Evolutionary conservation across 2,329 filamentous ascomycete species (phyloP), one percentile per base, ranked within the genome.

Genomic region (Aspergillus jensenii): DNA sequence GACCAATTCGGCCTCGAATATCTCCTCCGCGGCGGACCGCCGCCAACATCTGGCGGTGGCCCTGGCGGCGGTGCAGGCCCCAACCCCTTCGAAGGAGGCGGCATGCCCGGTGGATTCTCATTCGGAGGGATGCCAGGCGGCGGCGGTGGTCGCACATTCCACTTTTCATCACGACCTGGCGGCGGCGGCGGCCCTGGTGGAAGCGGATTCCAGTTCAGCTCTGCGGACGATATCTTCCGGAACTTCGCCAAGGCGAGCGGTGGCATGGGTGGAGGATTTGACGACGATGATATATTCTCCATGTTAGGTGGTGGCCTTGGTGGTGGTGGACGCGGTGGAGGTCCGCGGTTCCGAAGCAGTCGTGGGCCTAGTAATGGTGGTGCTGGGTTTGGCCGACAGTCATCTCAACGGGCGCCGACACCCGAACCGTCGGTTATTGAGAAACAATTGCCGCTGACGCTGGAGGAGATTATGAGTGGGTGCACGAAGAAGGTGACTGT

Each of bases 401-500:
- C 47, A 14, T 58, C 67, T 7, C 68, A 71, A 65, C 69, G 77
- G 19, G 71, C 75, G 5, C 76, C 75, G 14, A 91, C 91, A 3
- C 90, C 91, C 0, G 93, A 98, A 72, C 90, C 96, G 17, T 92
- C 92, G 0, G 93, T 96, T 1, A 88, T 98, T 11, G 93, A 98
- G 77, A 89, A 90, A 69, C 87, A 90, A 46, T 76, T 99, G 61
- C 86, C 88, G 3, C 80, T 99, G 21, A 86, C 89, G 2, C 79
- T 99, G 35, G 95, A 99, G 75, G 95, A 99, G 70, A 78, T 98
- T 61, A 98, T 86, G 79, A 87, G 84, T 25, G 95, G 95, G 41
- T 86, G 87, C 37, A 91, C 89, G 49, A 99, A 99, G 85, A 97
- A 96, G 83, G 91, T 99, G 84, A 96, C 95, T 80, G 96, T 98